phyloP scores from a whole-genome alignment of 2,329 filamentous ascomycete species.

The Alternaria rosae region DNA sequence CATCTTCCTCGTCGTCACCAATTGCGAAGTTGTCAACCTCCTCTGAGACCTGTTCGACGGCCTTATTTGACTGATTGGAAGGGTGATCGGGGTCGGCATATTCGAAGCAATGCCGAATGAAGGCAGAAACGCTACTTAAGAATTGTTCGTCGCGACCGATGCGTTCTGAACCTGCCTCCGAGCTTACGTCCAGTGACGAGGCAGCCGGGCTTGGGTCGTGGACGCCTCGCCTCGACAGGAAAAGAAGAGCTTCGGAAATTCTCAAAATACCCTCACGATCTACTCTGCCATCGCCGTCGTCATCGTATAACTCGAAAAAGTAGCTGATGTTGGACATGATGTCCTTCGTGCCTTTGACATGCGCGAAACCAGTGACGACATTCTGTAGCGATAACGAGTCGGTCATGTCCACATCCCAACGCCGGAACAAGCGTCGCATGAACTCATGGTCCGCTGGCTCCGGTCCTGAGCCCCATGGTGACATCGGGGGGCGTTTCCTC shows the following conservation, averaged over 20 bases:
- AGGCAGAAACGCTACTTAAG: constrained; percentile 89
- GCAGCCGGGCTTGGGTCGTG: constrained; percentile 75
- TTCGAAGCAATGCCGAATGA: constrained; percentile 95
- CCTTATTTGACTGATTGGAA: constrained; percentile 61
- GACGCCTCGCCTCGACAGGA: constrained; percentile 87
- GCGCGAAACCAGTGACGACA: constrained; percentile 87
- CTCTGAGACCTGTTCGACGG: constrained; percentile 36
- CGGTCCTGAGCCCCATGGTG: constrained; percentile 66
- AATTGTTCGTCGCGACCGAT: constrained; percentile 83
- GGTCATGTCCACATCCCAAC: constrained; percentile 83
- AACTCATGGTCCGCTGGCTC: constrained; percentile 95
- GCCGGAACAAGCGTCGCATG: constrained; percentile 82
- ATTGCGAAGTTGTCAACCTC: constrained; percentile 72
- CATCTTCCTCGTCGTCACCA: constrained; percentile 72
- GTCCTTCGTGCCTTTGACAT: constrained; percentile 90
- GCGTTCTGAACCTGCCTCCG: constrained; percentile 46
- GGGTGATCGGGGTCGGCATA: constrained; percentile 90
- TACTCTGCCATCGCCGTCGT: constrained; percentile 87
- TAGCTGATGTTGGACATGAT: constrained; percentile 98
- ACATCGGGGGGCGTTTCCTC: constrained; percentile 52
- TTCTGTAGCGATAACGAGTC: constrained; percentile 87
- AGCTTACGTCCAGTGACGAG: constrained; percentile 62
- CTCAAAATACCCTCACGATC: constrained; percentile 93
- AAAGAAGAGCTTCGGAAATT: constrained; percentile 92
- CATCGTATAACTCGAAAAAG: constrained; percentile 97